A percentile compares a stretch with the other conserved stretches of the same genome.
Evolutionary conservation across 805 yeast species (phyloP).

Genomic region (Candida incommunis): DNA sequence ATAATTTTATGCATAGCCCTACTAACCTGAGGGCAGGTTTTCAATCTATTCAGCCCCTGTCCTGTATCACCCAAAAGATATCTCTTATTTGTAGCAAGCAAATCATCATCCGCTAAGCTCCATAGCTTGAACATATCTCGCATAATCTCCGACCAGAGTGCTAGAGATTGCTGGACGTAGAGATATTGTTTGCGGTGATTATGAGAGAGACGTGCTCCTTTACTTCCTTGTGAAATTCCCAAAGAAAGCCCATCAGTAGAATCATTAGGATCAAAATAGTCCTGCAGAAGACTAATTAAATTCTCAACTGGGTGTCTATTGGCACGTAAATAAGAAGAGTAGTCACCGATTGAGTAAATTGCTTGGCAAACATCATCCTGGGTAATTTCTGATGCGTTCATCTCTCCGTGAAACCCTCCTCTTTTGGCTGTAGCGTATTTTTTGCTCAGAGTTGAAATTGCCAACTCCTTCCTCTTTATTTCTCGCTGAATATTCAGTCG

Average conservation of each 20-base stretch:
- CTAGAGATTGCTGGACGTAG: constrained; percentile 61
- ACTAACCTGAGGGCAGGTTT: constrained; percentile 55
- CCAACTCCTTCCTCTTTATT: constrained; percentile 52
- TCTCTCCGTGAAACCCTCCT: not conserved
- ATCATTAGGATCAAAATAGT: constrained; percentile 32
- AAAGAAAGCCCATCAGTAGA: constrained; percentile 29
- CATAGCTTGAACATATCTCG: constrained; percentile 65
- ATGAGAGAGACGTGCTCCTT: constrained; percentile 63
- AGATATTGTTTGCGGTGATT: constrained; percentile 58
- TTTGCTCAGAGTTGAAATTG: constrained; percentile 45
- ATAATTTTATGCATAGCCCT: constrained; percentile 59
- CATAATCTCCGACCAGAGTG: constrained; percentile 65
- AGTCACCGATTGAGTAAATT: constrained; percentile 66
- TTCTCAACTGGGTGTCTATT: constrained; percentile 54
- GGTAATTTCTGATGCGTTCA: constrained; percentile 19
- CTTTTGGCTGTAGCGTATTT: constrained; percentile 22
- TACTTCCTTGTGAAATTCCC: constrained; percentile 51
- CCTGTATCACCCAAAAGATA: constrained; percentile 61
- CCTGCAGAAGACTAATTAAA: constrained; percentile 39
- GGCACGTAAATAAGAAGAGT: constrained; percentile 54
- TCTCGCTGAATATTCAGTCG: constrained; percentile 40
- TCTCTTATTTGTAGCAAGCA: constrained; percentile 32
- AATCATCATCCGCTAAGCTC: constrained; percentile 64
- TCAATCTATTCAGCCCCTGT: constrained; percentile 67
- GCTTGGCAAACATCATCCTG: constrained; percentile 59